Evolutionary conservation across 805 yeast species (phyloP).

Genomic region (Lipomyces starkeyi): DNA sequence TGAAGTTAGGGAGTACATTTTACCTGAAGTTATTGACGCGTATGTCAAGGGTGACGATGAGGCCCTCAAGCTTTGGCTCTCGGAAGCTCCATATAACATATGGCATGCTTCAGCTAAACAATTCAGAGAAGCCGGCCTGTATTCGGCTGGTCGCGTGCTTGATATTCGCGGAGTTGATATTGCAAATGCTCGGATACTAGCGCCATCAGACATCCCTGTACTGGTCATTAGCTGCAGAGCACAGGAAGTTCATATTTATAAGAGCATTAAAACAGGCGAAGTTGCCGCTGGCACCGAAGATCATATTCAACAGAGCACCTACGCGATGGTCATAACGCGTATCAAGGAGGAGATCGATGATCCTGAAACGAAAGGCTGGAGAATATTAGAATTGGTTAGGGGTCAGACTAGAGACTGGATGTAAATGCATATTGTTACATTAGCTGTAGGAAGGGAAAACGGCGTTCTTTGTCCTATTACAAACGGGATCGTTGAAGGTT

Average conservation of each 20-base stretch:
- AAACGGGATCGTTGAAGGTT: background rate
- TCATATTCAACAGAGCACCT: constrained; percentile 88
- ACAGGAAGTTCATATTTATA: constrained; percentile 89
- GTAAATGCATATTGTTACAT: constrained; percentile 40
- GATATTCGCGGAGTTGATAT: constrained; percentile 96
- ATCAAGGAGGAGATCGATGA: constrained; percentile 90
- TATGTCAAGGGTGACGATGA: constrained; percentile 88
- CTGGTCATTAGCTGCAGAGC: constrained; percentile 94
- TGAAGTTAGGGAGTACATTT: constrained; percentile 86
- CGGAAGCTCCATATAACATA: constrained; percentile 96
- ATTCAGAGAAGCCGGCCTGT: constrained; percentile 85
- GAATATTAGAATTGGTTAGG: constrained; percentile 89
- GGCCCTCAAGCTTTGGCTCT: constrained; percentile 85
- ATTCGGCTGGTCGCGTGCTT: constrained; percentile 87
- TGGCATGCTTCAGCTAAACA: constrained; percentile 93
- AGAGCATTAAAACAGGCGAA: constrained; percentile 90
- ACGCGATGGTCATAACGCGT: constrained; percentile 94
- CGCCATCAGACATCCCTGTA: constrained; percentile 92
- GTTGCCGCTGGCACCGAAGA: constrained; percentile 96
- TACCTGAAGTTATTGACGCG: constrained; percentile 95
- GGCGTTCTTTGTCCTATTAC: constrained; percentile 4
- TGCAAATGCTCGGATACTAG: constrained; percentile 82
- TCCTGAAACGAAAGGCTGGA: constrained; percentile 96
- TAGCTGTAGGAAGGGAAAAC: background rate
- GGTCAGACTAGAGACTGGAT: constrained; percentile 89